These are phyloP conservation scores for Ziziphus jujuba DNA, from an alignment of 306 rosid genomes.

Conservation along the genomic window DNA sequence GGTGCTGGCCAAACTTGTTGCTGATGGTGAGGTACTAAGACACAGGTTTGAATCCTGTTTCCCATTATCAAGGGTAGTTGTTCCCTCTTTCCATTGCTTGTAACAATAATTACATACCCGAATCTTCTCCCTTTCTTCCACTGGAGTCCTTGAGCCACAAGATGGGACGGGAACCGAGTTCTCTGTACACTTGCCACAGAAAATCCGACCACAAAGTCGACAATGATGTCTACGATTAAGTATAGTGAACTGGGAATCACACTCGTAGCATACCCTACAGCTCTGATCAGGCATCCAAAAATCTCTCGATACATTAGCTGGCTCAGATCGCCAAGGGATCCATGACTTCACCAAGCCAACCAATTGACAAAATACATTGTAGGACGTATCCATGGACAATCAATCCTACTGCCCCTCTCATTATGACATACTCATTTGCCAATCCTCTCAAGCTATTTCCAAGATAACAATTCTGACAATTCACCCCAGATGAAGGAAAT, in stretches of 20 bases:
- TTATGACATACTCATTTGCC: constrained; percentile 60
- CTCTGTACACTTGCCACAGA: constrained; percentile 81
- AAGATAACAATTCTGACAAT: constrained; percentile 15
- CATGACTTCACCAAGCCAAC: constrained; percentile 60
- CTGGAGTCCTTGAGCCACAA: constrained; percentile 31
- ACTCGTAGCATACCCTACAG: constrained; percentile 89
- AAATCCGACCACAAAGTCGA: constrained; percentile 88
- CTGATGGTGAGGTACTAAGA: constrained; percentile 52
- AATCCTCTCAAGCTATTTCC: constrained; percentile 35
- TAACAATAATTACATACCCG: constrained; percentile 90
- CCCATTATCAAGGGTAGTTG: constrained; percentile 40
- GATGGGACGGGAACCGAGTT: constrained; percentile 70
- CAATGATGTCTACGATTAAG: constrained; percentile 92
- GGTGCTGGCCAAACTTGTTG: constrained; percentile 59
- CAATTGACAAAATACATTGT: constrained; percentile 53
- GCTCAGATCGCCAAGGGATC: constrained; percentile 77
- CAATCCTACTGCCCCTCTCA: constrained; percentile 42
- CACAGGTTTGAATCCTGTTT: constrained; percentile 48
- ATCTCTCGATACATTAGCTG: constrained; percentile 68
- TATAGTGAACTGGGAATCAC: constrained; percentile 80
- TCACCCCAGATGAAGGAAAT: constrained; percentile 32
- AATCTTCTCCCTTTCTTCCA: constrained; percentile 72
- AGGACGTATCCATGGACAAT: constrained; percentile 64
- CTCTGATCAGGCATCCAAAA: constrained; percentile 97
- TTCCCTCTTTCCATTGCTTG: constrained; percentile 73